Percentiles rank a stretch among this genome's conserved stretches.
These are phyloP conservation scores for Trichoderma endophyticum DNA, from an alignment of 2,329 filamentous ascomycete species.

Conservation along the genomic window DNA sequence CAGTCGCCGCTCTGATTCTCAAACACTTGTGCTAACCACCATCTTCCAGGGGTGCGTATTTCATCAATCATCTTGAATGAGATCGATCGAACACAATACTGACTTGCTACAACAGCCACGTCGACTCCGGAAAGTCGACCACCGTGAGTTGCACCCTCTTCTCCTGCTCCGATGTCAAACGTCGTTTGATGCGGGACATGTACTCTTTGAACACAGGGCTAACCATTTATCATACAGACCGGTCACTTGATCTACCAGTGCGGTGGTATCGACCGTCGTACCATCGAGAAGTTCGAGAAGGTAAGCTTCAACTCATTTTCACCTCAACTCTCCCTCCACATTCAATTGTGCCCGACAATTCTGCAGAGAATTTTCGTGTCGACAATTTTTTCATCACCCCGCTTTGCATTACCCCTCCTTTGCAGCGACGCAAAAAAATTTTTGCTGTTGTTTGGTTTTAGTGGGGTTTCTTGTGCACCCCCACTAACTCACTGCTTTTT, in stretches of 20 bases:
- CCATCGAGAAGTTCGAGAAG: constrained; percentile 99
- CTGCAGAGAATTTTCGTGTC: not conserved
- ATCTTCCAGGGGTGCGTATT: constrained; percentile 29
- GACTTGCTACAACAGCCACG: constrained; percentile 60
- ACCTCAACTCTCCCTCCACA: constrained; percentile 18
- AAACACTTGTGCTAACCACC: constrained; percentile 21
- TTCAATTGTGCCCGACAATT: not conserved
- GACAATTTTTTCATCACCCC: not conserved
- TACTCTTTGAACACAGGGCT: constrained; percentile 15
- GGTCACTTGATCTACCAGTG: constrained; percentile 99
- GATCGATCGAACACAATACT: constrained; percentile 31
- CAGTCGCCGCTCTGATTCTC: not conserved
- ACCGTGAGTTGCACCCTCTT: constrained; percentile 63
- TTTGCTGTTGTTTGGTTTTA: not conserved
- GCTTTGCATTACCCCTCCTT: constrained; percentile 17
- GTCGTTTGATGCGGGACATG: constrained; percentile 20
- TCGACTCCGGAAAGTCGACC: constrained; percentile 99
- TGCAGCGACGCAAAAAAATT: not conserved
- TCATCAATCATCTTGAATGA: constrained; percentile 15
- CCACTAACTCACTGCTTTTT: not conserved
- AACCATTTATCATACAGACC: constrained; percentile 43
- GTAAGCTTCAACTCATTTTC: constrained; percentile 45
- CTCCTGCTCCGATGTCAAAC: constrained; percentile 5
- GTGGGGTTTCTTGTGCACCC: not conserved
- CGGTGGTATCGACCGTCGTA: constrained; percentile 99